Base-by-base conservation (phyloP, 2,329 filamentous ascomycete genomes). In the Nothopassalora personata region DNA sequence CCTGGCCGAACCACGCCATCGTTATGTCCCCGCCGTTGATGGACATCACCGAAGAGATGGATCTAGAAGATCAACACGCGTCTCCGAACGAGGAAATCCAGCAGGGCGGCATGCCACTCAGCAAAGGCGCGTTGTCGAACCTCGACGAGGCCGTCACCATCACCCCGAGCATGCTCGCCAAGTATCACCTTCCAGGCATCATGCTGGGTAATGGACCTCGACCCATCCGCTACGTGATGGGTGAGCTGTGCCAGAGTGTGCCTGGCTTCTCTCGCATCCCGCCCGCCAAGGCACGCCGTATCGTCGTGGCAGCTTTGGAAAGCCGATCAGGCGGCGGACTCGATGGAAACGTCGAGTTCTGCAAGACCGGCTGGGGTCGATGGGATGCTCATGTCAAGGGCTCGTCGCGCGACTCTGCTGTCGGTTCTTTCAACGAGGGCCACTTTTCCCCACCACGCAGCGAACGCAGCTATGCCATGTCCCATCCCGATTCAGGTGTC, bases 291-390 rank as follows among this genome's bases (percentile, higher is more conserved):
- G 92, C 94, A 48, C 85, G 94, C 68, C 85, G 93, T 73, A 79
- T 97, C 60, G 91, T 97, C 5, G 93, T 97, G n/a, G 89, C 88
- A 60, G 93, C 92, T 60, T 78, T 97, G 66, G 93, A 97, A 77
- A 89, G 89, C 68, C 87, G 89, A 67, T 79, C 79, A n/a, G 80
- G 77, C 50, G 81, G 80, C 57, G 81, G 80, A 51, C 72, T 83
- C 61, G 80, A 86, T 62, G 86, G 87, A 65, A 86, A 90, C 67
- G 87, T 94, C 68, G 82, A 87, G 71, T 97, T 96, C 72, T 89
- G 95, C 74, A 97, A 97, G 80, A 91, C 97, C 60, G 93, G 93
- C 71, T 97, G 93, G 93, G 94, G 94, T 60, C 86, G 91, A 66
- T 99, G 93, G 93, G 89, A 95, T 74, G 94, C 92, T 62, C 86